Conservation (phyloP, 1,284 basidiomycete genomes). For the Ceratobasidium sp. region DNA sequence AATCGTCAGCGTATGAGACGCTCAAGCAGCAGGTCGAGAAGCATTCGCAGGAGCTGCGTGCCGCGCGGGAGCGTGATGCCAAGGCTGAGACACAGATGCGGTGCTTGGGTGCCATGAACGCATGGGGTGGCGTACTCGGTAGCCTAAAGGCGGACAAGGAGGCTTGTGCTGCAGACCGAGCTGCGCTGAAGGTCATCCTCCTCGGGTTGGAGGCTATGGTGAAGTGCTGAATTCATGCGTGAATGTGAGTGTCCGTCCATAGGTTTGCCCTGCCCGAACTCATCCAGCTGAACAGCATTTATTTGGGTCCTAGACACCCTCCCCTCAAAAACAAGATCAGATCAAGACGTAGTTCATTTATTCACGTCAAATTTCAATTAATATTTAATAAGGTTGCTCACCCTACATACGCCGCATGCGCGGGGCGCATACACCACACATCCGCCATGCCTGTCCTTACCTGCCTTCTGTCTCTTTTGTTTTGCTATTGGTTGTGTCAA, state of each 20-base stretch:
- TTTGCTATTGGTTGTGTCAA: slow-evolving; percentile 10
- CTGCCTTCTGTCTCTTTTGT: not conserved
- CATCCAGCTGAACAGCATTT: slow-evolving; percentile 6
- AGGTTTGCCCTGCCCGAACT: not conserved
- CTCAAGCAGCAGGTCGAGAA: slow-evolving; percentile 27
- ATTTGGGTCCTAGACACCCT: slow-evolving; percentile 1
- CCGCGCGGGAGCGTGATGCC: slow-evolving; percentile 13
- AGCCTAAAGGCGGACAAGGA: slow-evolving; percentile 21
- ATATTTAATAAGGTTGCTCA: slow-evolving; percentile 39
- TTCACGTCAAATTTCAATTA: slow-evolving; percentile 1
- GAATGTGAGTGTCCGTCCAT: slow-evolving; percentile 19
- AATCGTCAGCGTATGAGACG: slow-evolving; percentile 9
- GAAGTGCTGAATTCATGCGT: slow-evolving; percentile 13
- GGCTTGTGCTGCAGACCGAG: slow-evolving; percentile 35
- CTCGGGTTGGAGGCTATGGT: slow-evolving; percentile 36
- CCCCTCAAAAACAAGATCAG: slow-evolving; percentile 29
- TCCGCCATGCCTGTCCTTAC: slow-evolving; percentile 33
- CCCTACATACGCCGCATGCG: slow-evolving; percentile 27
- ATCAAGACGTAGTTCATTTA: slow-evolving; percentile 11
- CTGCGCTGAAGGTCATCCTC: slow-evolving; percentile 31
- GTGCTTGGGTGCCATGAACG: slow-evolving; percentile 19
- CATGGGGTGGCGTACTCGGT: slow-evolving; percentile 24
- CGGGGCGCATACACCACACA: slow-evolving; percentile 39
- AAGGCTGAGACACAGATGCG: slow-evolving; percentile 11
- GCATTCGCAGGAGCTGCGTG: slow-evolving; percentile 22